A percentile compares a stretch with the other conserved stretches of the same genome.
phyloP scores from a whole-genome alignment of 352 stramenopile genomes.

The Aphanomyces invadans region DNA sequence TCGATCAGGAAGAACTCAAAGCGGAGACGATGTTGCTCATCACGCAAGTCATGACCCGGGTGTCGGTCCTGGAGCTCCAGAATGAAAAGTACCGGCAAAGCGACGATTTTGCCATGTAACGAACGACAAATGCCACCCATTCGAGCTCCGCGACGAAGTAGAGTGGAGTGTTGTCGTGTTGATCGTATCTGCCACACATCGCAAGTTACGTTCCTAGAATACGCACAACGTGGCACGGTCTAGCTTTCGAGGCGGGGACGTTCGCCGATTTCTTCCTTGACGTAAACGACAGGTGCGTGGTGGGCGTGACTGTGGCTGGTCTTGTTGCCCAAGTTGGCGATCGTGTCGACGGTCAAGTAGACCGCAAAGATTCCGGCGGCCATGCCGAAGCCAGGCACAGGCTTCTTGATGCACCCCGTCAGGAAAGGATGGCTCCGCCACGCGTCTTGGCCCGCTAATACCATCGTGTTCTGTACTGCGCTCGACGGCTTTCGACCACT shows the following conservation, averaged over 20 bases:
- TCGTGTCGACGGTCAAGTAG: conserved; percentile 61
- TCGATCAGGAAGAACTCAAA: conserved; percentile 74
- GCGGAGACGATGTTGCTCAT: conserved; percentile 79
- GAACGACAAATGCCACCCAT: neutral
- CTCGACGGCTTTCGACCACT: conserved; percentile 10
- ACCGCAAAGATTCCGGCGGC: conserved; percentile 70
- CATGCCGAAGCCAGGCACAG: conserved; percentile 66
- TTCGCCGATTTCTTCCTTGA: conserved; percentile 51
- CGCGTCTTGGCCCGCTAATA: conserved; percentile 80
- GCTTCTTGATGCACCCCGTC: conserved; percentile 73
- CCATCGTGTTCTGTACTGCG: conserved; percentile 35
- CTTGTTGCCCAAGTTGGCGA: conserved; percentile 34
- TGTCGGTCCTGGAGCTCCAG: conserved; percentile 66
- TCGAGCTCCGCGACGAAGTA: no score
- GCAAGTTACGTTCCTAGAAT: neutral
- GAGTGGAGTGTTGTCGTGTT: neutral
- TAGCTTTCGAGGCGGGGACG: conserved; percentile 40
- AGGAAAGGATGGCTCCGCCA: conserved; percentile 86
- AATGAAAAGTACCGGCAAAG: conserved; percentile 34
- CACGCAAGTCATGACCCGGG: conserved; percentile 77
- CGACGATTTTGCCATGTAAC: conserved; percentile 20
- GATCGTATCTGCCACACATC: neutral
- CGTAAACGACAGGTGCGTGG: conserved; percentile 37
- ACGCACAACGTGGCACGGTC: neutral
- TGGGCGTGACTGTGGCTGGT: conserved; percentile 27